Percentiles rank a stretch among this genome's conserved stretches.
phyloP scores from a whole-genome alignment of 306 rosid species.

The Medicago ruthenica region DNA sequence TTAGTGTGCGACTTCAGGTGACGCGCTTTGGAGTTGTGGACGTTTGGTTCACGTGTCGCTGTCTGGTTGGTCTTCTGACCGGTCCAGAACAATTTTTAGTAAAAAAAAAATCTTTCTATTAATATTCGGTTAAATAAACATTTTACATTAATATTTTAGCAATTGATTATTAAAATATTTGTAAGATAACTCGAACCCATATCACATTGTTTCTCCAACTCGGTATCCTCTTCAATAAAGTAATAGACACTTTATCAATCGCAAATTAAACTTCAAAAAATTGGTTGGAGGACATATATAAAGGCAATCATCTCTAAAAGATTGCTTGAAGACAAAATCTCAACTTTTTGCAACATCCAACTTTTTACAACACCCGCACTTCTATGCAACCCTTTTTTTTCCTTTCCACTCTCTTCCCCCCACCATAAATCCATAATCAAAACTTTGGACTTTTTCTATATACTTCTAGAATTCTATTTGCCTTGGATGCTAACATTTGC shows the following conservation, averaged over 20 bases:
- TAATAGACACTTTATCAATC: background rate
- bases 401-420: background rate
- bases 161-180: too few species aligned
- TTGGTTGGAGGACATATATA: background rate
- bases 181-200: background rate
- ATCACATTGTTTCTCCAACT: background rate
- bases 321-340: slow-evolving; percentile 12
- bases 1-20: too few species aligned
- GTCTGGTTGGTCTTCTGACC: too few species aligned
- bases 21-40: too few species aligned
- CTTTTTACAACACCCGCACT: background rate
- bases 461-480: slow-evolving; percentile 7
- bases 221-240: background rate
- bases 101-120: too few species aligned
- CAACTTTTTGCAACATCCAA: background rate
- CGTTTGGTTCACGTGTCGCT: too few species aligned
- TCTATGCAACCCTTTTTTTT: background rate
- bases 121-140: background rate
- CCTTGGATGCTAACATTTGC: slow-evolving; percentile 16
- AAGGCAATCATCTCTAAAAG: background rate
- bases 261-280: background rate
- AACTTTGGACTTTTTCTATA: background rate
- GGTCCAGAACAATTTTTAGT: too few species aligned
- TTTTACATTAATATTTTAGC: background rate
- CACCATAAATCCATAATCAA: background rate